Base-by-base conservation (phyloP, 768 basidiomycete genomes). In the Mycena indigotica region DNA sequence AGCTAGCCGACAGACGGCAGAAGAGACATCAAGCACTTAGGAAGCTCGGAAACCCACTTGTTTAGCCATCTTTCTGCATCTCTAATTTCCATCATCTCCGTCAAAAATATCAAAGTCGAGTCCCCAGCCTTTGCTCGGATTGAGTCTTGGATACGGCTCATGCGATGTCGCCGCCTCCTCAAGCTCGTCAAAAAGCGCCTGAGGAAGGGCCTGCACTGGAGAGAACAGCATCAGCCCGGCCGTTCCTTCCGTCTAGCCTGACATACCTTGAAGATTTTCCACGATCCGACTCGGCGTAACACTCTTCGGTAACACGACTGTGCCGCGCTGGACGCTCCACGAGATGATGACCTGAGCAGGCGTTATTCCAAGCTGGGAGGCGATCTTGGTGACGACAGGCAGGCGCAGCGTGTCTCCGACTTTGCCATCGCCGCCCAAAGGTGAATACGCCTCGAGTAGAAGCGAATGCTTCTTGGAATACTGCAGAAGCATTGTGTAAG, bases 261-360 rank as follows among this genome's bases (percentile, higher is more conserved):
- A 63, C 75, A 57, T 61, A 83, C 88, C 72, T n/a, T 84, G 75
- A 39, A 86, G 72, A 75, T 93, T 93, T 69, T 89, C 88, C 55
- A 78, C 73, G 29, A 93, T 77, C 26, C 88, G 82, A 41, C 80
- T 79, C 12, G 87, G 77, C 3, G 84, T 86, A 15, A 91, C 88
- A 60, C 86, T 89, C 78, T 92, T 93, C 2, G 91, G 88, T 12
- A 93, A 76, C 5, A 87, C 87, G 54, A 87, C 75, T 46, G 85
- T 86, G 10, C 90, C 88, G 21, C 88, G 84, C 70, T 89, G 88
- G 49, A 89, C 79, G 65, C 86, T 84, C 89, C 90, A 91, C 1
- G 84, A 86, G 65, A 90, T 83, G 50, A 89, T 75, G 25, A 85
- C 86, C 65, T 89, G 87, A 3, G 89, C 89, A 21, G 88, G 89